Evolutionary conservation across 345 rosid species (phyloP), one percentile per base, ranked within the genome.

Genomic region (Laguncularia racemosa): DNA sequence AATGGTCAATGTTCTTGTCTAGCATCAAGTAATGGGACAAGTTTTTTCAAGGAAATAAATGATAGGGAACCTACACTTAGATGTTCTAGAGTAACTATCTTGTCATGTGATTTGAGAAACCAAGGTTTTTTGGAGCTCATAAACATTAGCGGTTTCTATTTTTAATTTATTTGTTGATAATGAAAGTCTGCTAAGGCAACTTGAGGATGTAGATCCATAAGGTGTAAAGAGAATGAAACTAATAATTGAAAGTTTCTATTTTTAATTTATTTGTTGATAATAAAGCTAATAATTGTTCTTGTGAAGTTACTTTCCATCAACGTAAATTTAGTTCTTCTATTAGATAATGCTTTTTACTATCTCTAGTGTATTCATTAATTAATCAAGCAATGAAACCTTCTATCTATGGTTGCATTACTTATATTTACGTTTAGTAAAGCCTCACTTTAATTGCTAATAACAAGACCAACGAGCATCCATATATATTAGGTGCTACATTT

Each of bases 301-400:
- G 79, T 62, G 63, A 64, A 57, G 76, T 69, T 43, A 63, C 66
- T 13, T 19, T 64, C 21, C 63, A 67, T 47, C 7, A 8, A 12
- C 15, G 20, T 3, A 6, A 7, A 16, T 12, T 0, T 0, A 21
- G 20, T 20, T 12, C 2, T 6, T 16, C 58, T 3, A 0, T 0
- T 0, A 16, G 55, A 2, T 4, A 10, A 4, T 66, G 70, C 53
- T 59, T 26, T 55, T 38, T 66, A 28, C 26, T 13, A 48, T 45
- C 33, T 16, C 53, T 47, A 0, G 48, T 66, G 0, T 52, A 60
- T 46, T 54, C 71, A 6, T 15, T 60, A 4, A 21, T 21, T 4
- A 61, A 19, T 7, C 13, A 7, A n/a, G n/a, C 2, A 1, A 9
- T 26, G 26, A 26, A 61, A 0, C 1, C 12, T 12, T 1, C 15